These are phyloP conservation scores for Bauhinia variegata DNA, from an alignment of 306 rosid genomes.

Conservation along the genomic window DNA sequence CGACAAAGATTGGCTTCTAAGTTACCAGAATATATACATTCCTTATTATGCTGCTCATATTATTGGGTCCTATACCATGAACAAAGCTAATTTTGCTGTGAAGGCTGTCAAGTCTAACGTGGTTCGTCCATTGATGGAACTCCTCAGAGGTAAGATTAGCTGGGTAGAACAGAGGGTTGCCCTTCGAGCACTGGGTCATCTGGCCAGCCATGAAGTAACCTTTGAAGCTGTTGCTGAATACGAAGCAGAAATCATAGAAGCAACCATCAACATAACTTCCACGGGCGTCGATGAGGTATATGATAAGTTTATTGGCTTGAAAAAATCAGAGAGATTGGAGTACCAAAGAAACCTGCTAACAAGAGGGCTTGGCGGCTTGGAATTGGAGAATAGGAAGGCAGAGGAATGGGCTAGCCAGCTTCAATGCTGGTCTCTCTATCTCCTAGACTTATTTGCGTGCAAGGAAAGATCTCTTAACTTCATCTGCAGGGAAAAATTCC, in stretches of 20 bases:
- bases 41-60: conserved; percentile 81
- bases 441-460: conserved; percentile 58
- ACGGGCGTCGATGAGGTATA: conserved; percentile 52
- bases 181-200: conserved; percentile 65
- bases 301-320: conserved; percentile 43
- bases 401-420: conserved; percentile 76
- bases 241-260: conserved; percentile 50
- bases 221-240: conserved; percentile 47
- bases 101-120: conserved; percentile 58
- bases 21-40: conserved; percentile 58
- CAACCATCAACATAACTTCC: conserved; percentile 48
- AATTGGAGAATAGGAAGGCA: conserved; percentile 60
- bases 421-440: conserved; percentile 68
- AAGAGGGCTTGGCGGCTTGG: conserved; percentile 61
- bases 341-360: conserved; percentile 66
- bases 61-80: conserved; percentile 71
- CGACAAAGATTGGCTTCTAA: conserved; percentile 55
- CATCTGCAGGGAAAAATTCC: conserved; percentile 54
- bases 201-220: conserved; percentile 56
- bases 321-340: conserved; percentile 48
- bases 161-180: conserved; percentile 85
- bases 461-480: conserved; percentile 51
- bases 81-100: conserved; percentile 48
- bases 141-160: conserved; percentile 62
- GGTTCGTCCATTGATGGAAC: conserved; percentile 53